phyloP scores from a whole-genome alignment of 768 basidiomycete species.

The Daedalea quercina region DNA sequence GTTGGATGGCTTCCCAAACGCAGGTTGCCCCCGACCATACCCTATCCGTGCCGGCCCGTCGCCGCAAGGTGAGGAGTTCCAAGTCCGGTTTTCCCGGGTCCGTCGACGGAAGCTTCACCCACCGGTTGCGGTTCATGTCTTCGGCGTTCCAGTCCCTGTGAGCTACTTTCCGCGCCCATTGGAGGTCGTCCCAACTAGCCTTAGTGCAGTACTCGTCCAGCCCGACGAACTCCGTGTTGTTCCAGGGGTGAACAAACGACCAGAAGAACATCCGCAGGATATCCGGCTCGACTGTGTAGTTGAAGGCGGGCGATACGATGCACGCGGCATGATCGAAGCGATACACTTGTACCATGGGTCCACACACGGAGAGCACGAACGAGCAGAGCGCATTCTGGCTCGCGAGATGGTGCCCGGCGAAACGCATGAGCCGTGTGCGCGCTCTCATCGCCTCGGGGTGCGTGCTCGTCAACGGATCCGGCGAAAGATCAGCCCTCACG shows the following conservation, averaged over 20 bases:
- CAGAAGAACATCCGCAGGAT: slow-evolving; percentile 9
- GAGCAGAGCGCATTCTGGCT: slow-evolving; percentile 4
- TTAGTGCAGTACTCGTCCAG: neutral
- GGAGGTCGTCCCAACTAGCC: neutral
- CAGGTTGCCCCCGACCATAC: neutral
- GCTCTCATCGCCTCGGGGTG: neutral
- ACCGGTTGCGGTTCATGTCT: neutral
- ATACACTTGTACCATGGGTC: slow-evolving; percentile 1
- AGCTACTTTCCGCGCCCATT: neutral
- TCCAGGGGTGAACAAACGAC: slow-evolving; percentile 8
- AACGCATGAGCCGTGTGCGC: neutral
- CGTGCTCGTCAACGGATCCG: neutral
- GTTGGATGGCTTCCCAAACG: neutral
- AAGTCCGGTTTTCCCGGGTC: neutral
- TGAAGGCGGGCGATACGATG: slow-evolving; percentile 1
- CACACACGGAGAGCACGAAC: slow-evolving; percentile 11
- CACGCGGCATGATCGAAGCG: slow-evolving; percentile 12
- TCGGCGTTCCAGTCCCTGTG: neutral
- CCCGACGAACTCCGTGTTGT: neutral
- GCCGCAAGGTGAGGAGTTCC: neutral
- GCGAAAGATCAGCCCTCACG: neutral
- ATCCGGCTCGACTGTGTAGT: neutral
- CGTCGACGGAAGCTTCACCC: neutral
- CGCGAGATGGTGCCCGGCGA: neutral
- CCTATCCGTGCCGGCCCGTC: too few species aligned